Evolutionary conservation across 345 rosid genomes (phyloP).

Genomic region (Turritis glabra): DNA sequence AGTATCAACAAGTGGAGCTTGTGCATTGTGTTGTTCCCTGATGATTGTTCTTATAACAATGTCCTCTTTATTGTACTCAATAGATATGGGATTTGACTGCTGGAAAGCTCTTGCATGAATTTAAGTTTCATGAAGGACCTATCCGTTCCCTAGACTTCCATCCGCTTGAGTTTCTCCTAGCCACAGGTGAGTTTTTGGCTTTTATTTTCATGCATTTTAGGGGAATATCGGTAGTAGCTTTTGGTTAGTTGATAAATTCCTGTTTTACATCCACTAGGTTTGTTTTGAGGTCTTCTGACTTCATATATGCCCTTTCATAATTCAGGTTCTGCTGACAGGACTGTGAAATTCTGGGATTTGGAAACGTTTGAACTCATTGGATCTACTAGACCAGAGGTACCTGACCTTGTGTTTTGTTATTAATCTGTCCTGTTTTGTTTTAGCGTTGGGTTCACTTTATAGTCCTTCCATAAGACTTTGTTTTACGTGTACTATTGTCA

Average conservation of each 20-base stretch:
- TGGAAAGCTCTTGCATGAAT: constrained; percentile 96
- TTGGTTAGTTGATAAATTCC: background rate
- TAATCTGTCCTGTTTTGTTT: background rate
- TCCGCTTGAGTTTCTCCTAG: constrained; percentile 94
- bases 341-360: constrained; percentile 97
- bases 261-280: background rate
- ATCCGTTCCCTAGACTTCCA: constrained; percentile 87
- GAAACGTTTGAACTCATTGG: constrained; percentile 97
- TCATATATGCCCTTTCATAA: constrained; percentile 23
- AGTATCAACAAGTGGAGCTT: background rate
- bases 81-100: constrained; percentile 79
- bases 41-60: background rate
- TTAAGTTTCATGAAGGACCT: constrained; percentile 87
- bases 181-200: constrained; percentile 61
- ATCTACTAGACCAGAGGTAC: constrained; percentile 93
- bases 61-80: background rate
- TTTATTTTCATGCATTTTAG: background rate
- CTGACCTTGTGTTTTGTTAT: constrained; percentile 3
- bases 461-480: background rate
- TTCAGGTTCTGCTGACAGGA: constrained; percentile 94
- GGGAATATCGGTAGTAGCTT: background rate
- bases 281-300: constrained; percentile 15
- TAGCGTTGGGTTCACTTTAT: background rate
- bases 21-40: background rate
- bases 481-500: background rate